Conservation (phyloP, 2,329 filamentous ascomycete genomes). For the Ophidiomyces ophidiicola region DNA sequence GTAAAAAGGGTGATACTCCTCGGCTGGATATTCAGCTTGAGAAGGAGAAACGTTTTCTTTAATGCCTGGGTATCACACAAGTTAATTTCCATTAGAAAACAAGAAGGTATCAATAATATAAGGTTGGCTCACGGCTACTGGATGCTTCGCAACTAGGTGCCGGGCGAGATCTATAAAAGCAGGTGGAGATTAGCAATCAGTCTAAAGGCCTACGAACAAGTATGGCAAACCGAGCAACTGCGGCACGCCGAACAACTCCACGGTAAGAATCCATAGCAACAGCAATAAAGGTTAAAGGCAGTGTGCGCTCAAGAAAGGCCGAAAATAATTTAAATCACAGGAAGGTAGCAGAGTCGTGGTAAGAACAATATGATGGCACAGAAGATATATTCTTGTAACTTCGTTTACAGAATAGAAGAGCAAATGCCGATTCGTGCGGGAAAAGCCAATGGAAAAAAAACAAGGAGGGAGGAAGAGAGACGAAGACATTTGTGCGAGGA, state of each 20-base stretch:
- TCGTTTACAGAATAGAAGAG: neutral
- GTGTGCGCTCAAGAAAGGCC: neutral
- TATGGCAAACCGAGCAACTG: constrained; percentile 14
- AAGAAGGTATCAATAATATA: neutral
- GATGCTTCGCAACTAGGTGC: neutral
- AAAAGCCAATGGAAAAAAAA: neutral
- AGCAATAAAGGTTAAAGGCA: neutral
- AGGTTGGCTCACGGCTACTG: neutral
- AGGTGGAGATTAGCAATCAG: neutral
- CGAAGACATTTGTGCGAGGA: neutral
- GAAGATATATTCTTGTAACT: neutral
- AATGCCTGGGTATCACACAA: neutral
- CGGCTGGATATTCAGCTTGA: constrained; percentile 7
- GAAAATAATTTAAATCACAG: neutral
- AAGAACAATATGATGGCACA: neutral
- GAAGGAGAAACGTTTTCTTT: neutral
- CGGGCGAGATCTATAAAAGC: neutral
- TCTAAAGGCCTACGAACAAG: neutral
- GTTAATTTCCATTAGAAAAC: neutral
- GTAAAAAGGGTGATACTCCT: constrained; percentile 6
- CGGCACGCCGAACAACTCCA: constrained; percentile 10
- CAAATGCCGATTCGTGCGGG: too few species aligned
- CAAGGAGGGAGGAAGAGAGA: constrained; percentile 1
- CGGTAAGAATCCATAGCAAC: constrained; percentile 9
- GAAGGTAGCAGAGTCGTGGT: neutral